Conservation (phyloP, 495 filamentous ascomycete genomes). For the Neurospora tetraspora region DNA sequence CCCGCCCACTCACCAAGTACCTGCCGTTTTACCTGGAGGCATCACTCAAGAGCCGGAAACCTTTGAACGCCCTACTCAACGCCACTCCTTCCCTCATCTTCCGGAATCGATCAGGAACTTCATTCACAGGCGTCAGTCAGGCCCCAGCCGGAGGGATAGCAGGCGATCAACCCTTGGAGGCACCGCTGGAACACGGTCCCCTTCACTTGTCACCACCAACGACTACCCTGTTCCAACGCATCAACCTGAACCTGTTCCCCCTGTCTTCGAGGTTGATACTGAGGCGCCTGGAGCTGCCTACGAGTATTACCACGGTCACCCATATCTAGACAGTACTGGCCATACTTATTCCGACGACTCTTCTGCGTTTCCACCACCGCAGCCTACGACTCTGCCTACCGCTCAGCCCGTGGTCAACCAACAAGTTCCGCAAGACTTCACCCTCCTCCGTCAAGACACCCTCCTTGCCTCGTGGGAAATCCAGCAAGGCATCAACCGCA, state of each 20-base stretch:
- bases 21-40: slow-evolving; percentile 13
- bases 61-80: slow-evolving; percentile 10
- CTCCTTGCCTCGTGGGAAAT: not conserved
- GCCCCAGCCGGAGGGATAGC: slow-evolving; percentile 18
- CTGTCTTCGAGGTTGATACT: slow-evolving; percentile 16
- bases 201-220: slow-evolving; percentile 13
- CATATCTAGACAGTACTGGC: slow-evolving; percentile 4
- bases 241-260: slow-evolving; percentile 3
- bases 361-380: not conserved
- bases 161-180: slow-evolving; percentile 14
- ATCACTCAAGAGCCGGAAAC: slow-evolving; percentile 24
- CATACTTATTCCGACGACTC: not conserved
- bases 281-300: slow-evolving; percentile 19
- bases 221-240: not conserved
- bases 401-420: slow-evolving; percentile 2
- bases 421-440: not conserved
- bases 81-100: slow-evolving; percentile 11
- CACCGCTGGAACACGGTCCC: slow-evolving; percentile 16
- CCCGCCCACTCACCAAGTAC: slow-evolving; percentile 16
- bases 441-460: not conserved
- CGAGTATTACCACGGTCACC: slow-evolving; percentile 22
- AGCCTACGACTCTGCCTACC: slow-evolving; percentile 3
- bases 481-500: slow-evolving; percentile 8
- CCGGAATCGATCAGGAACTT: slow-evolving; percentile 16
- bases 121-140: slow-evolving; percentile 11